Conservation (phyloP, 169 alveolate genomes). For the Cryptosporidium meleagridis region DNA sequence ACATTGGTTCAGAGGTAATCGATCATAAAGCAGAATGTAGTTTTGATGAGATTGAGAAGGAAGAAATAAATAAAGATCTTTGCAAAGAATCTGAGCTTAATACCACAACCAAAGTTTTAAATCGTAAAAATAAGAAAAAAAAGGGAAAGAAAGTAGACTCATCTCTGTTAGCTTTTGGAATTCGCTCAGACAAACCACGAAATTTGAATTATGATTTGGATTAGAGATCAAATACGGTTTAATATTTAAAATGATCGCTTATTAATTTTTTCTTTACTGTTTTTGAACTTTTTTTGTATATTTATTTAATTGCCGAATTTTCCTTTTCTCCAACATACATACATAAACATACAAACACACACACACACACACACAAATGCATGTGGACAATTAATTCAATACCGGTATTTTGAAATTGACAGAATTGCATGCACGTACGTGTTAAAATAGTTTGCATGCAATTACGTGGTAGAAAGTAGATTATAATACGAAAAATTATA, state of each 20-base stretch:
- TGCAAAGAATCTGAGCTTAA: neutral
- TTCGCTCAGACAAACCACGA: constrained; percentile 50
- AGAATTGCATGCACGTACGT: neutral
- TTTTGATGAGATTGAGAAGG: neutral
- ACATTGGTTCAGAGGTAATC: neutral
- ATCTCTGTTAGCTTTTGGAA: constrained; percentile 53
- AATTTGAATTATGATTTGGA: constrained; percentile 53
- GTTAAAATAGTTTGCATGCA: neutral
- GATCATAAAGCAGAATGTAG: neutral
- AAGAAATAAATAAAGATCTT: neutral
- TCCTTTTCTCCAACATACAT: no score
- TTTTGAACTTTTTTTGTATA: neutral
- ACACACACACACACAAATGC: no score
- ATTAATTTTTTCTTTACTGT: no score
- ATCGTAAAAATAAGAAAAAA: constrained; percentile 1
- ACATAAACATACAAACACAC: no score
- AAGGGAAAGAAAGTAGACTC: constrained; percentile 41
- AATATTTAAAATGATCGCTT: neutral
- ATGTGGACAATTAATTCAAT: neutral
- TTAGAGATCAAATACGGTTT: neutral
- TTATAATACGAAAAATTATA: no score
- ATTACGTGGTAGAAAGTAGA: neutral
- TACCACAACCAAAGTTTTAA: neutral
- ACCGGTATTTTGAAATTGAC: neutral
- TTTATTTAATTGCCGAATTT: no score